Evolutionary conservation across 306 rosid genomes (phyloP).

Genomic region (Pterocarpus santalinus): DNA sequence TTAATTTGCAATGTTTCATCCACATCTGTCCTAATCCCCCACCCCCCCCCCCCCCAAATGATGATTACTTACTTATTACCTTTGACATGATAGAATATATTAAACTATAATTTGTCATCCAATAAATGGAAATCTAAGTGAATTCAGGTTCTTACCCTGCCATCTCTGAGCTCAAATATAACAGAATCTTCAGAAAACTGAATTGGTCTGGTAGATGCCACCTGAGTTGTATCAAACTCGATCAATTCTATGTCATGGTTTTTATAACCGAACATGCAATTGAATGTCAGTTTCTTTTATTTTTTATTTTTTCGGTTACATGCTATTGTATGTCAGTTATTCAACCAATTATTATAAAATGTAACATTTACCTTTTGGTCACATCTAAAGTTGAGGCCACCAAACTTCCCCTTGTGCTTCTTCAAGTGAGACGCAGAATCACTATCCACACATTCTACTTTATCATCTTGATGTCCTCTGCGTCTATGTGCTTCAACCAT

Average conservation of each 20-base stretch:
- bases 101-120: neutral
- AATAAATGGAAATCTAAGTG: constrained; percentile 28
- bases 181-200: constrained; percentile 75
- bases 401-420: constrained; percentile 40
- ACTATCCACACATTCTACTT: too few relatives aligned
- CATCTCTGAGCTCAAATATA: constrained; percentile 88
- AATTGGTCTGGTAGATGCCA: constrained; percentile 83
- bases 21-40: too few relatives aligned
- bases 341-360: neutral
- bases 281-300: too few relatives aligned
- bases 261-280: too few relatives aligned
- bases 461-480: constrained; percentile 23
- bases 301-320: too few relatives aligned
- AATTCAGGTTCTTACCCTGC: constrained; percentile 73
- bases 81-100: constrained; percentile 6
- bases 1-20: too few relatives aligned
- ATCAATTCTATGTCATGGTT: constrained; percentile 32
- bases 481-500: constrained; percentile 48
- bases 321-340: neutral
- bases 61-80: neutral
- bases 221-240: constrained; percentile 59
- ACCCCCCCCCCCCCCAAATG: too few relatives aligned
- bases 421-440: constrained; percentile 5
- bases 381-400: constrained; percentile 56
- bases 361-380: constrained; percentile 67